These are phyloP conservation scores for Naganishia randhawae DNA, from an alignment of 768 basidiomycete genomes.

Conservation along the genomic window DNA sequence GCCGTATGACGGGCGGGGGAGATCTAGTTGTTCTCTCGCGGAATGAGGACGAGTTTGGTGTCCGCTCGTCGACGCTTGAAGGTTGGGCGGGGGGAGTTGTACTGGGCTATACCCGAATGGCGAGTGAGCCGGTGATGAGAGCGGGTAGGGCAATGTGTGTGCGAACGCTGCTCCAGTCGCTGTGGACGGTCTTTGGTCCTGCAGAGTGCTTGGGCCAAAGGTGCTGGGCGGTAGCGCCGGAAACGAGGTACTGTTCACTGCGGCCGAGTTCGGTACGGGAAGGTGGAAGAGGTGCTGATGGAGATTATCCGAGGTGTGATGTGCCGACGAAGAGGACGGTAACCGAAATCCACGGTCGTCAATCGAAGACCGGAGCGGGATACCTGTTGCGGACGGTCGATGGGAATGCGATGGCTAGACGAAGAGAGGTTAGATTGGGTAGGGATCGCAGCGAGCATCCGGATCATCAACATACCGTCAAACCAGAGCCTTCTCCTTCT, in stretches of 20 bases:
- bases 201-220: neutral
- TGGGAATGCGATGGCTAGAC: neutral
- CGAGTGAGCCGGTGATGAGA: neutral
- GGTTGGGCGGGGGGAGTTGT: neutral
- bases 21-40: neutral
- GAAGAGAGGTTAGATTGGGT: neutral
- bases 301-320: neutral
- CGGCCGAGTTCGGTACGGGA: neutral
- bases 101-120: constrained; percentile 14
- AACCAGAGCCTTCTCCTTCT: constrained; percentile 8
- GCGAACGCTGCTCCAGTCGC: constrained; percentile 2
- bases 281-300: constrained; percentile 8
- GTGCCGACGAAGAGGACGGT: neutral
- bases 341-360: neutral
- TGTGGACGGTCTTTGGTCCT: constrained; percentile 6
- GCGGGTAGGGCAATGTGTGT: neutral
- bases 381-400: constrained; percentile 8
- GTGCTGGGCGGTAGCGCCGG: neutral
- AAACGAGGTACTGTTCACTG: neutral
- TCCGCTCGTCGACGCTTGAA: constrained; percentile 1
- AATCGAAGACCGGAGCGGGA: neutral
- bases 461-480: neutral
- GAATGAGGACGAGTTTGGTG: constrained; percentile 2
- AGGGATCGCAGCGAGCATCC: neutral
- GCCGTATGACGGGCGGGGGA: constrained; percentile 6